These are phyloP conservation scores for Botrytis medusae DNA, from an alignment of 2,329 filamentous ascomycete species.

Conservation along the genomic window DNA sequence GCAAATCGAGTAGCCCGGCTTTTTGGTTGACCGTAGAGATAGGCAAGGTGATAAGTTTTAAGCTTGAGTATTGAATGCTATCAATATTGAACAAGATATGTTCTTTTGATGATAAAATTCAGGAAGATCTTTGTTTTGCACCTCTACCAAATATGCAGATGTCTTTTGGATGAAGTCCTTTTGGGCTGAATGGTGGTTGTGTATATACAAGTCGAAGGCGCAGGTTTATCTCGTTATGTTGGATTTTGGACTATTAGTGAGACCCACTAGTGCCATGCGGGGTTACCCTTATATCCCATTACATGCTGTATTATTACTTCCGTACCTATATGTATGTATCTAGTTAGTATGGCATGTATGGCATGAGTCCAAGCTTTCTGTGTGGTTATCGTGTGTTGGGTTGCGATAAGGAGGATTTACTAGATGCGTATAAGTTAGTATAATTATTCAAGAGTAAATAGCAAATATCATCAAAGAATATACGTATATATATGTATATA, in stretches of 20 bases:
- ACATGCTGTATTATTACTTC: background rate
- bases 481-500: no score
- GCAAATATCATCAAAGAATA: background rate
- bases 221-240: background rate
- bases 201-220: background rate
- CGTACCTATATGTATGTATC: background rate
- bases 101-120: background rate
- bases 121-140: no score
- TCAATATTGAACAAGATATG: background rate
- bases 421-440: background rate
- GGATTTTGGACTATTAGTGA: background rate
- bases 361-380: background rate
- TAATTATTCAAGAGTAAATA: background rate
- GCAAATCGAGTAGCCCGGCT: conserved; percentile 1
- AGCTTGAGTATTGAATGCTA: no score
- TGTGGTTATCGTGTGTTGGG: background rate
- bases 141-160: background rate
- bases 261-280: conserved; percentile 10
- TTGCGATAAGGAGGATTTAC: background rate
- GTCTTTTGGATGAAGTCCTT: background rate
- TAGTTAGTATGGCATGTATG: background rate
- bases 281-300: conserved; percentile 4
- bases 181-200: background rate
- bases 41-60: background rate
- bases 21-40: conserved; percentile 1